Conservation (phyloP, 2,329 filamentous ascomycete genomes). For the Botrytis porri region DNA sequence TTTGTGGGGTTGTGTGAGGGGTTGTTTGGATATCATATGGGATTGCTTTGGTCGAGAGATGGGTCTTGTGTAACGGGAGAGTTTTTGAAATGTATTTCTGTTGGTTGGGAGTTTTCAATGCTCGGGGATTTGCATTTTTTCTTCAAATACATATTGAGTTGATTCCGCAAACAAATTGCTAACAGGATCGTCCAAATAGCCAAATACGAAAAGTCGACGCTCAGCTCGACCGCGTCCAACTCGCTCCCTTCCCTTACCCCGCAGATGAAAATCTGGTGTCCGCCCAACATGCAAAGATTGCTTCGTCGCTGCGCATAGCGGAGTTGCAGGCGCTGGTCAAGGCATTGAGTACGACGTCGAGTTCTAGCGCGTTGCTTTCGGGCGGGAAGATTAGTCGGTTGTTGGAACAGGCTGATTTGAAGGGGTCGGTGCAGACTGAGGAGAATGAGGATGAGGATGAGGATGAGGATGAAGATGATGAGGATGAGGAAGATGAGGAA, state of each 20-base stretch:
- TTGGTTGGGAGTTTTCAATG: no score
- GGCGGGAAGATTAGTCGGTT: slow-evolving; percentile 58
- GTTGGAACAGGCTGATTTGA: slow-evolving; percentile 60
- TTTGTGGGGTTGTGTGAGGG: background rate
- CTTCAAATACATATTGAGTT: background rate
- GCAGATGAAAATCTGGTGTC: slow-evolving; percentile 39
- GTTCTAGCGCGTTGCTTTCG: slow-evolving; percentile 60
- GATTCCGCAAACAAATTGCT: background rate
- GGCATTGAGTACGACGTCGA: slow-evolving; percentile 66
- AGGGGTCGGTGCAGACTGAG: slow-evolving; percentile 36
- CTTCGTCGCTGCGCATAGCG: slow-evolving; percentile 52
- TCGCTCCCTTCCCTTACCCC: slow-evolving; percentile 45
- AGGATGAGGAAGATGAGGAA: slow-evolving; percentile 36
- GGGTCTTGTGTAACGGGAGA: background rate
- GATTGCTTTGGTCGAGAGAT: background rate
- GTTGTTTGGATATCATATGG: background rate
- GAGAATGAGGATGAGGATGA: slow-evolving; percentile 40
- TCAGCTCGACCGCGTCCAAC: slow-evolving; percentile 62
- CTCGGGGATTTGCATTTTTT: background rate
- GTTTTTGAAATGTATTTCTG: background rate
- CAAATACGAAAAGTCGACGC: slow-evolving; percentile 62
- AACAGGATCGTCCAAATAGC: slow-evolving; percentile 22
- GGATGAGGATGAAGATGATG: slow-evolving; percentile 34
- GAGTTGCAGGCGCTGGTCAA: slow-evolving; percentile 67
- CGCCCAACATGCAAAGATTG: slow-evolving; percentile 32